Conservation (phyloP, 768 basidiomycete genomes). For the Butyriboletus loyo region DNA sequence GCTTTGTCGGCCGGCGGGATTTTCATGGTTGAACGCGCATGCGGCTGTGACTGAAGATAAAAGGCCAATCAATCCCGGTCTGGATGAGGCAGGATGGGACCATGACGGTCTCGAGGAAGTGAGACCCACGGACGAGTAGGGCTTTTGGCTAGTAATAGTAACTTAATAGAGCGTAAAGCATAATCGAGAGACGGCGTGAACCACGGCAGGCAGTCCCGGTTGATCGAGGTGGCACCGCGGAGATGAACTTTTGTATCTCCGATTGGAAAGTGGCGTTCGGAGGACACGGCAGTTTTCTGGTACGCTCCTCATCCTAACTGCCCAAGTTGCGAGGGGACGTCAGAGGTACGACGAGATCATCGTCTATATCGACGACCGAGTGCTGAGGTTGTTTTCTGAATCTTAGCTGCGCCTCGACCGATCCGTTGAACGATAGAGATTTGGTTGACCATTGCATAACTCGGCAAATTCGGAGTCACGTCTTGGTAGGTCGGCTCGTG, state of each 20-base stretch:
- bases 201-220: slow-evolving; percentile 1
- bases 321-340: slow-evolving; percentile 10
- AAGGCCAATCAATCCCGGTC: slow-evolving; percentile 72
- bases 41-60: slow-evolving; percentile 67
- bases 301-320: slow-evolving; percentile 12
- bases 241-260: slow-evolving; percentile 23
- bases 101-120: slow-evolving; percentile 21
- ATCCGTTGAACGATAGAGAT: slow-evolving; percentile 11
- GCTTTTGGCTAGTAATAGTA: background rate
- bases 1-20: slow-evolving; percentile 76
- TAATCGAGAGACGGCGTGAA: background rate
- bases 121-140: slow-evolving; percentile 13
- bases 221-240: slow-evolving; percentile 14
- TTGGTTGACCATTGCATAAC: slow-evolving; percentile 12
- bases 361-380: slow-evolving; percentile 6
- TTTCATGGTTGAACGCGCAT: slow-evolving; percentile 71
- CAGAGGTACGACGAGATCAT: slow-evolving; percentile 18
- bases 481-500: slow-evolving; percentile 21
- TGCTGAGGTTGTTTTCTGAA: slow-evolving; percentile 8
- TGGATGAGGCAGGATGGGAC: slow-evolving; percentile 33
- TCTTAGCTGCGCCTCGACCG: slow-evolving; percentile 4
- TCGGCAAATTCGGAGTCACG: slow-evolving; percentile 35
- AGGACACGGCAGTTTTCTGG: slow-evolving; percentile 29
- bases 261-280: slow-evolving; percentile 19
- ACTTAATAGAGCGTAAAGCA: background rate